phyloP scores from a whole-genome alignment of 352 stramenopile genomes.

The Aphanomyces invadans region DNA sequence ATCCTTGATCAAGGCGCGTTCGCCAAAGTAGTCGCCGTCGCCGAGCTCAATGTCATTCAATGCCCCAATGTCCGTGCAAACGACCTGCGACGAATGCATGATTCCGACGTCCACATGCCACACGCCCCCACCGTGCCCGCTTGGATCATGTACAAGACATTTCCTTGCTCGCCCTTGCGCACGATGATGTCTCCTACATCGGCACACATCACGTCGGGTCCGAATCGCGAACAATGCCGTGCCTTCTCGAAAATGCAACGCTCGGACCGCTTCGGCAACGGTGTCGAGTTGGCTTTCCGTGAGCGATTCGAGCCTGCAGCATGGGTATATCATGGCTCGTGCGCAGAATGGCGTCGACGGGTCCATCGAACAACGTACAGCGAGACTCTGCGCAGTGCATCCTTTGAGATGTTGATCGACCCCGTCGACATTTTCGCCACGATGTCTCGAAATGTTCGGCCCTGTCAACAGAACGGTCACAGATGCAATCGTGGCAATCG shows the following conservation, averaged over 20 bases:
- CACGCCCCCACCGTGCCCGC: slow-evolving; percentile 42
- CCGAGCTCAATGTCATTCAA: slow-evolving; percentile 36
- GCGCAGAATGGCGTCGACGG: too few species aligned
- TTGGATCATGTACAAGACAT: slow-evolving; percentile 79
- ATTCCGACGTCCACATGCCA: too few species aligned
- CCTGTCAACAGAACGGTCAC: too few species aligned
- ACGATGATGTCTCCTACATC: slow-evolving; percentile 56
- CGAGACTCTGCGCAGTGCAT: slow-evolving; percentile 39
- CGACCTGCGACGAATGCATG: slow-evolving; percentile 26
- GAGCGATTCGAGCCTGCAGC: slow-evolving; percentile 29
- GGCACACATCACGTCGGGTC: slow-evolving; percentile 25
- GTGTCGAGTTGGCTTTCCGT: slow-evolving; percentile 39
- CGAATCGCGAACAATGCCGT: not conserved
- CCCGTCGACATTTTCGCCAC: slow-evolving; percentile 40
- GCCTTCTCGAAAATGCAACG: slow-evolving; percentile 37
- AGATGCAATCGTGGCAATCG: not conserved
- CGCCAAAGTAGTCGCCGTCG: slow-evolving; percentile 87
- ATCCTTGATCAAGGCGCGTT: slow-evolving; percentile 80
- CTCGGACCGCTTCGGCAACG: slow-evolving; percentile 38
- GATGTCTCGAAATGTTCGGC: slow-evolving; percentile 47
- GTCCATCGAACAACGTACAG: slow-evolving; percentile 20
- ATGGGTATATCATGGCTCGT: not conserved
- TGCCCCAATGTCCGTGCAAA: slow-evolving; percentile 52
- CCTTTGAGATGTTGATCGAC: slow-evolving; percentile 37
- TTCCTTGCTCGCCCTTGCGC: slow-evolving; percentile 58